A percentile compares a stretch with the other conserved stretches of the same genome.
phyloP scores from a whole-genome alignment of 192 early-diverging fungal species.

The Entomortierella chlamydospora region DNA sequence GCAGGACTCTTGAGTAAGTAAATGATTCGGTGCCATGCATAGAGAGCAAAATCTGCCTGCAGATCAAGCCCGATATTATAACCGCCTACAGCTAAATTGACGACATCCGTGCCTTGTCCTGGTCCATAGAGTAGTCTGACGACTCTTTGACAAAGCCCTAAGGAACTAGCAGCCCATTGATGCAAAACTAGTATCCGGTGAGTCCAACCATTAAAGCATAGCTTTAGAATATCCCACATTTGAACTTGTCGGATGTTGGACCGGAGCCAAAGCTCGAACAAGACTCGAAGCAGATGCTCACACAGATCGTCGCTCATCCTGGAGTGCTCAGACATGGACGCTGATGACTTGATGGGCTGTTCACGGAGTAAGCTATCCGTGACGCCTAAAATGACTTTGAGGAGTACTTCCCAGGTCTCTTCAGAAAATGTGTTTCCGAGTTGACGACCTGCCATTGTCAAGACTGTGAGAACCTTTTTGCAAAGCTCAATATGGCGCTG shows the following conservation, averaged over 20 bases:
- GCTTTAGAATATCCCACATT: slow-evolving; percentile 86
- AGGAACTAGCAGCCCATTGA: slow-evolving; percentile 79
- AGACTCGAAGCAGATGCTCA: slow-evolving; percentile 75
- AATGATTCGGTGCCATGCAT: slow-evolving; percentile 80
- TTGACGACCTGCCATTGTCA: slow-evolving; percentile 71
- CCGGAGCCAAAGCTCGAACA: slow-evolving; percentile 85
- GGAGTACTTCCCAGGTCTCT: slow-evolving; percentile 83
- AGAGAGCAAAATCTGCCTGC: slow-evolving; percentile 70
- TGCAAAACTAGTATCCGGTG: slow-evolving; percentile 76
- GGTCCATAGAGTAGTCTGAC: slow-evolving; percentile 75
- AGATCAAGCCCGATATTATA: slow-evolving; percentile 71
- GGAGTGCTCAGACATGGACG: slow-evolving; percentile 35
- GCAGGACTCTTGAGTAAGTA: slow-evolving; percentile 68
- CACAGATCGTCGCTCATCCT: slow-evolving; percentile 84
- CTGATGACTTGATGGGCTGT: slow-evolving; percentile 49
- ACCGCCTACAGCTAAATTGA: slow-evolving; percentile 65
- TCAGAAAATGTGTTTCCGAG: slow-evolving; percentile 69
- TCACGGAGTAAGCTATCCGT: slow-evolving; percentile 77
- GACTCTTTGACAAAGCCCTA: slow-evolving; percentile 78
- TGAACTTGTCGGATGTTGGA: slow-evolving; percentile 72
- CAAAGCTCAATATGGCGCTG: slow-evolving; percentile 80
- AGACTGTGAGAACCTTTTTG: slow-evolving; percentile 71
- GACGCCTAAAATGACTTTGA: slow-evolving; percentile 85
- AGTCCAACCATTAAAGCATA: slow-evolving; percentile 75
- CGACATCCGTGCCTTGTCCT: slow-evolving; percentile 69